Evolutionary conservation across 2,329 filamentous ascomycete genomes (phyloP).

Genomic region (Phyllachora maydis): DNA sequence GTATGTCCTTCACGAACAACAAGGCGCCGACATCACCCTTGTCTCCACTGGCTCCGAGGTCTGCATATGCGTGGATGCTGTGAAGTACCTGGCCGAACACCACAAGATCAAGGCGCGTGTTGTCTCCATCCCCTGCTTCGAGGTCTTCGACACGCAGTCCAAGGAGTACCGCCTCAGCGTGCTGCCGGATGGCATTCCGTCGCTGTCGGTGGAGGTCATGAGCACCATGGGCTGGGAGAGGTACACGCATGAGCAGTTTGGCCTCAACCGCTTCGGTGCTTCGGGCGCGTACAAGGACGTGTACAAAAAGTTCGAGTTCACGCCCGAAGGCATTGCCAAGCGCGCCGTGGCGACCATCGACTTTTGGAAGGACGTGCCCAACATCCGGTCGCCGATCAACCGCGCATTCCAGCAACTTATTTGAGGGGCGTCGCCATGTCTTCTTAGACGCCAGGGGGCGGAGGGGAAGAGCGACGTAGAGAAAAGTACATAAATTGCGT

Average conservation of each 20-base stretch:
- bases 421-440: conserved; percentile 25
- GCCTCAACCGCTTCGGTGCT: conserved; percentile 96
- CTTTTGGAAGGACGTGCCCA: conserved; percentile 94
- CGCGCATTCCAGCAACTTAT: conserved; percentile 94
- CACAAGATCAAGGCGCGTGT: conserved; percentile 75
- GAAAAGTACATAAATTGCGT: too few relatives aligned
- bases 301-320: conserved; percentile 99
- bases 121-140: conserved; percentile 89
- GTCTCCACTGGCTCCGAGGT: conserved; percentile 95
- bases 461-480: too few relatives aligned
- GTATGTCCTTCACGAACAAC: conserved; percentile 71
- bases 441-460: background rate
- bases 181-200: conserved; percentile 82
- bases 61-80: conserved; percentile 77
- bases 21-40: conserved; percentile 71
- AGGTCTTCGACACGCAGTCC: conserved; percentile 83
- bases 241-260: conserved; percentile 98
- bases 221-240: conserved; percentile 96
- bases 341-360: conserved; percentile 78
- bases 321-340: conserved; percentile 89
- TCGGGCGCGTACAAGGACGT: conserved; percentile 95
- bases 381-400: conserved; percentile 88
- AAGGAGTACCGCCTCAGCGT: conserved; percentile 92
- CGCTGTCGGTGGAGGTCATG: conserved; percentile 90
- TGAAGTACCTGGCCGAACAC: conserved; percentile 78